Conservation (phyloP, 2,329 filamentous ascomycete genomes). For the Cordyceps cateniannulata region DNA sequence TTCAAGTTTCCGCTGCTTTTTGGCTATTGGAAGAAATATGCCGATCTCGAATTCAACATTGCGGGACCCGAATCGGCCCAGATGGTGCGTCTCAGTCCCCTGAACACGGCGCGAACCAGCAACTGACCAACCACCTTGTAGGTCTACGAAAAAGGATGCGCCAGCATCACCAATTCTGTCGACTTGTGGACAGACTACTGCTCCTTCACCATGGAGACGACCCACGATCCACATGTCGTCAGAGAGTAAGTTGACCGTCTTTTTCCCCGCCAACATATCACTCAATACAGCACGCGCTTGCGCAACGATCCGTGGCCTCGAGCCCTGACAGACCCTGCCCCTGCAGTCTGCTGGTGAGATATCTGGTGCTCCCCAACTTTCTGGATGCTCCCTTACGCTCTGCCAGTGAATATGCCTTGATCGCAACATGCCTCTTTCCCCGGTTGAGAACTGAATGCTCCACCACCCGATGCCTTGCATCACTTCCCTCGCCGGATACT, state of each 20-base stretch:
- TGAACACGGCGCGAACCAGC: background rate
- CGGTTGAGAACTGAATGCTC: slow-evolving; percentile 12
- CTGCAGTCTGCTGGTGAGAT: slow-evolving; percentile 58
- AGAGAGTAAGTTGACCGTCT: slow-evolving; percentile 90
- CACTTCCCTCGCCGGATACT: slow-evolving; percentile 1
- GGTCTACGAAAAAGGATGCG: slow-evolving; percentile 93
- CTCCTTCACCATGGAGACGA: slow-evolving; percentile 95
- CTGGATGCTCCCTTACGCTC: slow-evolving; percentile 60
- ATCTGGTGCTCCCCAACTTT: slow-evolving; percentile 50
- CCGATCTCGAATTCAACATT: slow-evolving; percentile 94
- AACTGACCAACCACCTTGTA: slow-evolving; percentile 29
- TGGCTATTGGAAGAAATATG: slow-evolving; percentile 99
- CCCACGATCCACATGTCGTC: slow-evolving; percentile 88
- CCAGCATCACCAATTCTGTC: slow-evolving; percentile 86
- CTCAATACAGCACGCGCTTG: slow-evolving; percentile 33
- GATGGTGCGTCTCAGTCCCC: slow-evolving; percentile 59
- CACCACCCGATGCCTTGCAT: slow-evolving; percentile 12
- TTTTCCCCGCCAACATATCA: slow-evolving; percentile 61
- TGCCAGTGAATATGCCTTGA: slow-evolving; percentile 54
- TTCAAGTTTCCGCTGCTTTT: slow-evolving; percentile 93
- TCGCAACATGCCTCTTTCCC: slow-evolving; percentile 27
- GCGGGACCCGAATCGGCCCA: slow-evolving; percentile 94
- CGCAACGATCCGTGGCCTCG: slow-evolving; percentile 28
- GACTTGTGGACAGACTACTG: slow-evolving; percentile 98
- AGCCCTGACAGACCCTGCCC: slow-evolving; percentile 31